Conservation (phyloP, 371 early-diverging fungal genomes). For the Chytridium lagenaria region DNA sequence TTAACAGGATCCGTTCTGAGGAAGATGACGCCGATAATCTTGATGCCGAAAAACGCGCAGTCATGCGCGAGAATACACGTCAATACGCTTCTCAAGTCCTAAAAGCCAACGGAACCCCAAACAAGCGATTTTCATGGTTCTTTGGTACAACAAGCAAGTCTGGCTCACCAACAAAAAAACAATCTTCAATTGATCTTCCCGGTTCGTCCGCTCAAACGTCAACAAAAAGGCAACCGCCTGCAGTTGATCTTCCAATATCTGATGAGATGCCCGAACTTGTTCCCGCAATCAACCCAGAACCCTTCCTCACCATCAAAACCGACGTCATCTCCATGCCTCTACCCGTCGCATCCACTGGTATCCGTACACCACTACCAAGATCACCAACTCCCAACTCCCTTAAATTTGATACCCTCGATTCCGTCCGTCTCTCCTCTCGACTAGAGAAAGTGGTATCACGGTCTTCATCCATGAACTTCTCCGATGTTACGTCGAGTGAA, state of each 20-base stretch:
- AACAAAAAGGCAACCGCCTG: too few species aligned
- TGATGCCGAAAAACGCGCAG: neutral
- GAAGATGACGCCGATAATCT: neutral
- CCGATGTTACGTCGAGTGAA: too few species aligned
- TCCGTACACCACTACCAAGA: neutral
- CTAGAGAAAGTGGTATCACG: constrained; percentile 10
- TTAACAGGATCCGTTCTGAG: neutral
- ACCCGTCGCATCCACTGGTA: too few species aligned
- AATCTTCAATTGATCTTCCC: too few species aligned
- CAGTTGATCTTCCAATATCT: too few species aligned
- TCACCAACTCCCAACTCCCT: neutral
- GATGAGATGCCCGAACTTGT: too few species aligned
- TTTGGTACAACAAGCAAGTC: neutral
- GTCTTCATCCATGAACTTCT: constrained; percentile 10
- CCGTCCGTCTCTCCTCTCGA: neutral
- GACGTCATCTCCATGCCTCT: neutral
- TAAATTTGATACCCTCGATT: neutral
- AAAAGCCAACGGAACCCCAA: neutral
- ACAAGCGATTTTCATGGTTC: constrained; percentile 2
- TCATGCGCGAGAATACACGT: neutral
- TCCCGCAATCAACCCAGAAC: neutral
- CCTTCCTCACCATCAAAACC: neutral
- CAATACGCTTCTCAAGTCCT: neutral
- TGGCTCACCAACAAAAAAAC: neutral
- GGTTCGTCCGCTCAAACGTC: too few species aligned